phyloP scores from a whole-genome alignment of 2,329 filamentous ascomycete genomes.

The Salinomyces thailandicus region DNA sequence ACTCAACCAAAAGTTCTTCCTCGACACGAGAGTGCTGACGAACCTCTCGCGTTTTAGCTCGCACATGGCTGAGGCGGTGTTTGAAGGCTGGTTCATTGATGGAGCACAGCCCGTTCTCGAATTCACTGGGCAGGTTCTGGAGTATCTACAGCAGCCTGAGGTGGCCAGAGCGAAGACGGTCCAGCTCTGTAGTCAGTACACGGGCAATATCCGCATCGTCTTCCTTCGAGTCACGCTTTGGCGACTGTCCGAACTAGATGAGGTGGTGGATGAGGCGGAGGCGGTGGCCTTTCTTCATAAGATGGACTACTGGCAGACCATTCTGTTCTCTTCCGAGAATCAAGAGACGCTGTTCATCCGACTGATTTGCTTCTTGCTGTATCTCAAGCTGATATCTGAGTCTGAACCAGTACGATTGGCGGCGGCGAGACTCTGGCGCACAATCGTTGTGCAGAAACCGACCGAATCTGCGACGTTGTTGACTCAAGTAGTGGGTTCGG shows the following conservation, averaged over 20 bases:
- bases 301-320: constrained; percentile 90
- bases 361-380: constrained; percentile 85
- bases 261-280: constrained; percentile 50
- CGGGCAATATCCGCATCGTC: constrained; percentile 62
- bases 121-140: constrained; percentile 72
- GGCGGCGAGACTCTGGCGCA: constrained; percentile 78
- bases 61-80: constrained; percentile 81
- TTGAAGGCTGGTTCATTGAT: constrained; percentile 92
- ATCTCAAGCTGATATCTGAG: constrained; percentile 70
- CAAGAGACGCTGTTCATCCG: constrained; percentile 72
- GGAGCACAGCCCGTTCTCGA: constrained; percentile 76
- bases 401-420: constrained; percentile 58
- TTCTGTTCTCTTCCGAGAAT: constrained; percentile 68
- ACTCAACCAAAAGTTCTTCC: constrained; percentile 58
- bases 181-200: constrained; percentile 77
- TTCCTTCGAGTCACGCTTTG: constrained; percentile 73
- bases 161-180: constrained; percentile 74
- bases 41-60: constrained; percentile 73
- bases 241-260: constrained; percentile 72
- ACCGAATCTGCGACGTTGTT: constrained; percentile 67
- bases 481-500: constrained; percentile 56
- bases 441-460: constrained; percentile 87
- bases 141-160: constrained; percentile 80
- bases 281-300: constrained; percentile 67
- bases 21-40: constrained; percentile 72